Conservation (phyloP, 805 yeast species). For the Barnettozyma pratensis region DNA sequence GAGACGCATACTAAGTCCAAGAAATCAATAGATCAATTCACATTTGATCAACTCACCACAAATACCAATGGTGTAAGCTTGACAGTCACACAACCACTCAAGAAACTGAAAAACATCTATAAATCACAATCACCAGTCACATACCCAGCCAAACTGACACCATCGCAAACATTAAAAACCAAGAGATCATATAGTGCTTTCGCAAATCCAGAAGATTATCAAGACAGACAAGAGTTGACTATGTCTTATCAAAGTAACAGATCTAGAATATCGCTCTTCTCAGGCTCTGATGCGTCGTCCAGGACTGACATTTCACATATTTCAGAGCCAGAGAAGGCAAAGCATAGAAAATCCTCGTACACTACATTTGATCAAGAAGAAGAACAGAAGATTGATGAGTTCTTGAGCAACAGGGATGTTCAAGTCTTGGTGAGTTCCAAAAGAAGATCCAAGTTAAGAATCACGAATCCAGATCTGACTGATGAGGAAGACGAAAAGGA, state of each 20-base stretch:
- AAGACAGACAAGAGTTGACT: constrained; percentile 16
- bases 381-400: constrained; percentile 32
- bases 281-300: neutral
- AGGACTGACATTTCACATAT: neutral
- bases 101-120: constrained; percentile 6
- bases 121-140: neutral
- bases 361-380: constrained; percentile 9
- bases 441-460: constrained; percentile 52
- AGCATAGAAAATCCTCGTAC: neutral
- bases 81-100: neutral
- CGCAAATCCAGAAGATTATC: constrained; percentile 23
- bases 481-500: constrained; percentile 11
- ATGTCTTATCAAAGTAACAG: constrained; percentile 12
- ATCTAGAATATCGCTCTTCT: constrained; percentile 10
- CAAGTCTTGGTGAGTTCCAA: constrained; percentile 68
- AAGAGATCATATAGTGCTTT: constrained; percentile 12
- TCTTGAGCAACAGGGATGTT: constrained; percentile 52
- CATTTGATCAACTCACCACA: constrained; percentile 4
- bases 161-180: neutral
- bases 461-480: constrained; percentile 53
- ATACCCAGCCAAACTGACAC: neutral
- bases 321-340: neutral
- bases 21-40: constrained; percentile 8
- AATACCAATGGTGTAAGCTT: neutral
- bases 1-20: neutral